Evolutionary conservation across 345 rosid genomes (phyloP).

Genomic region (Syzygium grande): DNA sequence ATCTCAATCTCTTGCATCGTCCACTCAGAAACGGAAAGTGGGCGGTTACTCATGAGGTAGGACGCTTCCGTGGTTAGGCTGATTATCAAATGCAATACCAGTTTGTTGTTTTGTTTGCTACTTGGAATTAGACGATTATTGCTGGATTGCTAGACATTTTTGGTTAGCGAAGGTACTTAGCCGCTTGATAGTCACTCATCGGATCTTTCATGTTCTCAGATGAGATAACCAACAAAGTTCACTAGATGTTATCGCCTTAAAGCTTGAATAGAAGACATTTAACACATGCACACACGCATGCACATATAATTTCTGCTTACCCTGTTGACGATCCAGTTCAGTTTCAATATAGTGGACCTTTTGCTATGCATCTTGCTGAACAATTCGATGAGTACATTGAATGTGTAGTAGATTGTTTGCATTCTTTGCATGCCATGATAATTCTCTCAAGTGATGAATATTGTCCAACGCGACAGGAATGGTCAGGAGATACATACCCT

Average conservation of each 20-base stretch:
- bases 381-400: neutral
- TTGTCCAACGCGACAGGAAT: constrained; percentile 60
- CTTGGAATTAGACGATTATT: neutral
- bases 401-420: neutral
- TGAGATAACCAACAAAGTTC: neutral
- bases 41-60: constrained; percentile 95
- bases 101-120: neutral
- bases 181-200: neutral
- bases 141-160: neutral
- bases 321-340: neutral
- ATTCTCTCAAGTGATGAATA: neutral
- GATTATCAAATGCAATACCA: neutral
- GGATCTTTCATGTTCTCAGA: neutral
- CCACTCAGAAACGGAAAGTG: constrained; percentile 91
- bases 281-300: neutral
- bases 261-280: neutral
- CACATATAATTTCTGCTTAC: neutral
- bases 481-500: constrained; percentile 90
- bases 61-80: neutral
- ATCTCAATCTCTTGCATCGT: constrained; percentile 89
- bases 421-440: neutral
- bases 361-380: neutral
- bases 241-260: neutral
- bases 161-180: neutral
- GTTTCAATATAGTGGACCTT: neutral